These are phyloP conservation scores for Debaryomyces sp. DNA, from an alignment of 1,139 yeast genomes.

Conservation along the genomic window DNA sequence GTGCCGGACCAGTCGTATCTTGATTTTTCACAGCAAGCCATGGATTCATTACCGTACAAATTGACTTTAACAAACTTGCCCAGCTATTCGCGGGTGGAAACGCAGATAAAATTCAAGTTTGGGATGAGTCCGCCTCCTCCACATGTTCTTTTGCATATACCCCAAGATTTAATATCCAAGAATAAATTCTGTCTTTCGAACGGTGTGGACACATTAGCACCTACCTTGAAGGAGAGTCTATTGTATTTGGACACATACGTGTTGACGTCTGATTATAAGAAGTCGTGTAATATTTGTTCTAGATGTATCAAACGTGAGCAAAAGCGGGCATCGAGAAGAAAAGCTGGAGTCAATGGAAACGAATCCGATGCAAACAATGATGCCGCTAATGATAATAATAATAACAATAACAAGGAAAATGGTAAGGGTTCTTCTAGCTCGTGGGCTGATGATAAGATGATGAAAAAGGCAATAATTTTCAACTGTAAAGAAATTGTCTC, in stretches of 20 bases:
- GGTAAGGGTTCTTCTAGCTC: conserved; percentile 52
- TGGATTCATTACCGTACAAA: conserved; percentile 57
- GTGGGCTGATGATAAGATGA: conserved; percentile 75
- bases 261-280: conserved; percentile 52
- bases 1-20: conserved; percentile 37
- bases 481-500: conserved; percentile 87
- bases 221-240: conserved; percentile 51
- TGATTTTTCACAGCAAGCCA: conserved; percentile 39
- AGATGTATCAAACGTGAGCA: conserved; percentile 91
- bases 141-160: conserved; percentile 71
- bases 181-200: conserved; percentile 72
- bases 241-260: conserved; percentile 70
- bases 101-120: conserved; percentile 81
- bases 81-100: conserved; percentile 84
- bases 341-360: conserved; percentile 52
- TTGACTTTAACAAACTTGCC: conserved; percentile 69
- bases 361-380: conserved; percentile 14
- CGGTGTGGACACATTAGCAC: conserved; percentile 47
- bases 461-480: conserved; percentile 83
- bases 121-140: conserved; percentile 73
- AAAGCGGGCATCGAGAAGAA: conserved; percentile 88
- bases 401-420: conserved; percentile 19
- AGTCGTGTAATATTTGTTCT: conserved; percentile 76
- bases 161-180: conserved; percentile 84
- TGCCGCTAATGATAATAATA: conserved; percentile 12